These are phyloP conservation scores for Apiospora kogelbergensis DNA, from an alignment of 2,329 filamentous ascomycete genomes.

Conservation along the genomic window DNA sequence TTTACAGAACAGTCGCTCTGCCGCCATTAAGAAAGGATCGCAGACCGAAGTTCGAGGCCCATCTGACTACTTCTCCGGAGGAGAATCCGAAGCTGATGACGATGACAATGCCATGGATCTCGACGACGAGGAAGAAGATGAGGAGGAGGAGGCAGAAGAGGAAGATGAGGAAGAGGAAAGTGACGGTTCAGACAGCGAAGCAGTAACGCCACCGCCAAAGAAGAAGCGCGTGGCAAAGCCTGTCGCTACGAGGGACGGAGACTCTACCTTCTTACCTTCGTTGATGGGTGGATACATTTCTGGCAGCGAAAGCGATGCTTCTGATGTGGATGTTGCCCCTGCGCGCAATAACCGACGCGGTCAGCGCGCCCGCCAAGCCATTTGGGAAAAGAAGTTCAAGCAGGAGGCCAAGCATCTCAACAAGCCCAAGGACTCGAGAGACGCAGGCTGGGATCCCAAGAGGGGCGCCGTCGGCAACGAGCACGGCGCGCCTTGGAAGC, in stretches of 20 bases:
- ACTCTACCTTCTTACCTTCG: conserved; percentile 69
- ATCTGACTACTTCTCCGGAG: conserved; percentile 16
- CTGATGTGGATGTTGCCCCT: conserved; percentile 62
- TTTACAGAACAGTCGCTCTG: conserved; percentile 24
- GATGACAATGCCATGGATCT: conserved; percentile 17
- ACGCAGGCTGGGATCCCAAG: conserved; percentile 58
- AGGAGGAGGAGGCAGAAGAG: conserved; percentile 27
- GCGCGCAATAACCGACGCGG: conserved; percentile 73
- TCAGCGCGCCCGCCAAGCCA: conserved; percentile 74
- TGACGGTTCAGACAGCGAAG: conserved; percentile 19
- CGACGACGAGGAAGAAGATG: conserved; percentile 27
- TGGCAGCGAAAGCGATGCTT: conserved; percentile 65
- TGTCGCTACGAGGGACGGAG: conserved; percentile 24
- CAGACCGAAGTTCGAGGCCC: conserved; percentile 4
- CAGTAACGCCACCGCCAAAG: conserved; percentile 27
- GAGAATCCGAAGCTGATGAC: conserved; percentile 15
- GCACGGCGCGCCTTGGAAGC: conserved; percentile 48
- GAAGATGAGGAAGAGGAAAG: conserved; percentile 27
- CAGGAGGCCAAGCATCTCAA: conserved; percentile 66
- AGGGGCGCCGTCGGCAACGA: conserved; percentile 48
- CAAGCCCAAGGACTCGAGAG: conserved; percentile 38
- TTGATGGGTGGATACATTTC: conserved; percentile 81
- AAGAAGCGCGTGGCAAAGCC: conserved; percentile 27
- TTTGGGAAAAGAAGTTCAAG: conserved; percentile 81
- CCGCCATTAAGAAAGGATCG: conserved; percentile 18